These are phyloP conservation scores for Ulota crispa DNA, from an alignment of 225 moss, liverwort and hornwort species.

Conservation along the genomic window DNA sequence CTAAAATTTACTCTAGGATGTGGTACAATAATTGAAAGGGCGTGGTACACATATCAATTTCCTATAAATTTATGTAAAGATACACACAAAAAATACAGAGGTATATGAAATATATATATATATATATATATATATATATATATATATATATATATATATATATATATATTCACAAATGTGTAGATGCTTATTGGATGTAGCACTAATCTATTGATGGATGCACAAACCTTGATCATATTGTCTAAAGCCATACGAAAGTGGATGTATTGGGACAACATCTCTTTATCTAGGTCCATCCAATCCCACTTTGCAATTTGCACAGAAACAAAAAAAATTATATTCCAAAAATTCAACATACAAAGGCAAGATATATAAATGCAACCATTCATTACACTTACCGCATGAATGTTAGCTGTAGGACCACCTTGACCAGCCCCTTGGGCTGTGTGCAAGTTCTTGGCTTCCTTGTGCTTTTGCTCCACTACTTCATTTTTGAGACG, in stretches of 20 bases:
- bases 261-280: neutral
- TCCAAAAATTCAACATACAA: fast-evolving
- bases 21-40: too few species aligned
- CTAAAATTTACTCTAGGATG: too few species aligned
- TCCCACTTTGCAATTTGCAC: fast-evolving
- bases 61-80: too few species aligned
- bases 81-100: too few species aligned
- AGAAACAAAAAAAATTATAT: neutral
- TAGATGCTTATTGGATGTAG: neutral
- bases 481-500: neutral
- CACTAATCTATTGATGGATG: fast-evolving
- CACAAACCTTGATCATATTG: neutral
- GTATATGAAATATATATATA: too few species aligned
- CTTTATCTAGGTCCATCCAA: neutral
- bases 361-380: neutral
- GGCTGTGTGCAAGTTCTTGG: neutral
- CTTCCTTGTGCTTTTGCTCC: neutral
- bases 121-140: too few species aligned
- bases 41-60: too few species aligned
- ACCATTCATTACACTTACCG: neutral
- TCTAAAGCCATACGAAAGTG: neutral
- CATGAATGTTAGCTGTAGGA: neutral
- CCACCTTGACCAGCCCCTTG: neutral
- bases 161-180: too few species aligned
- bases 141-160: too few species aligned